A percentile compares a stretch with the other conserved stretches of the same genome.
phyloP scores from a whole-genome alignment of 192 early-diverging fungal genomes.

The Phycomyces blakesleeanus region DNA sequence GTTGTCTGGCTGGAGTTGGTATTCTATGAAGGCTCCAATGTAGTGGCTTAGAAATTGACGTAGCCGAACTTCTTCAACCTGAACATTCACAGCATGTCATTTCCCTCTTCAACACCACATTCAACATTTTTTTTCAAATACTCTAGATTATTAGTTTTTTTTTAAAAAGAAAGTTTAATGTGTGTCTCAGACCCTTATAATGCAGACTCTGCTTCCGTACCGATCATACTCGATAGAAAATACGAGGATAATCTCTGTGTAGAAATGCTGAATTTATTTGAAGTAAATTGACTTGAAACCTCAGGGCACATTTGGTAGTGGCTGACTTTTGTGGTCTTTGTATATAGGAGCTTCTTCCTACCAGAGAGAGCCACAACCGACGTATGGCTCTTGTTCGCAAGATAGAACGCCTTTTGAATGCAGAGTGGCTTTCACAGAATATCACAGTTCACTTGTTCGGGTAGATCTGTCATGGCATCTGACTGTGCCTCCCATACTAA shows the following conservation, averaged over 20 bases:
- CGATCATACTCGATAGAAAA: background rate
- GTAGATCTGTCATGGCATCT: constrained; percentile 35
- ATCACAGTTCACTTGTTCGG: constrained; percentile 87
- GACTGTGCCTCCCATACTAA: background rate
- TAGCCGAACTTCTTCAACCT: background rate
- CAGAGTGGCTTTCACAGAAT: constrained; percentile 77
- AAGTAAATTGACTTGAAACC: background rate
- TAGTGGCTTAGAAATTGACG: constrained; percentile 4
- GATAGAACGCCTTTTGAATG: constrained; percentile 71
- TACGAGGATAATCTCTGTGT: constrained; percentile 1
- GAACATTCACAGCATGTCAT: background rate
- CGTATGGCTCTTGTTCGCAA: constrained; percentile 72
- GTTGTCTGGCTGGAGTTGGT: background rate
- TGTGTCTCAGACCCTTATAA: background rate
- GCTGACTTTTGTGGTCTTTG: background rate
- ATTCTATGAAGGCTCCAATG: background rate
- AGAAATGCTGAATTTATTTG: background rate
- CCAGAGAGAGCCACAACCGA: constrained; percentile 61
- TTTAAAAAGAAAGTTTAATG: background rate
- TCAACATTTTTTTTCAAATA: background rate
- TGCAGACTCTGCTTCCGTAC: background rate
- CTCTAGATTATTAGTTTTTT: background rate
- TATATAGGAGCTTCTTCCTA: constrained; percentile 53
- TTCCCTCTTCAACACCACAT: background rate
- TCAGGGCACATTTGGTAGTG: no score